Evolutionary conservation across 805 yeast species (phyloP).

Genomic region (Candida chilensis): DNA sequence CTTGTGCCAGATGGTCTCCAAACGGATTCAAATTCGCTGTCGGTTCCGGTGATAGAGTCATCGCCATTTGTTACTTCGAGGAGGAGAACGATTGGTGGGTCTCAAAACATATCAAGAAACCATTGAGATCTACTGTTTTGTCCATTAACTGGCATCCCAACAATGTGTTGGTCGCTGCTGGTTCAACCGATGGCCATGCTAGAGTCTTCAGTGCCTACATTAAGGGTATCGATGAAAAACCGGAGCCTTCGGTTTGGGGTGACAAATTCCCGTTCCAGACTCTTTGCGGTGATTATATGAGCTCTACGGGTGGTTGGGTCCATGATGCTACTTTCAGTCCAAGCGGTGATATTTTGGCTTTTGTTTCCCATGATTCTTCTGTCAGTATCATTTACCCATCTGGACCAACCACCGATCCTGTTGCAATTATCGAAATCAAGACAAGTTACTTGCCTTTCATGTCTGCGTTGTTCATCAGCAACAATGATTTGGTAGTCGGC

Average conservation of each 20-base stretch:
- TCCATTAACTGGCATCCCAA: slow-evolving; percentile 91
- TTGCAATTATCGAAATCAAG: slow-evolving; percentile 45
- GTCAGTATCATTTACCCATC: slow-evolving; percentile 72
- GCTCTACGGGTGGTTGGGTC: slow-evolving; percentile 77
- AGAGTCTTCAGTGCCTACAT: slow-evolving; percentile 84
- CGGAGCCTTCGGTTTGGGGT: slow-evolving; percentile 85
- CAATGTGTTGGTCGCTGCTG: slow-evolving; percentile 77
- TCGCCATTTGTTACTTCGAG: slow-evolving; percentile 95
- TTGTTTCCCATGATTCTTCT: slow-evolving; percentile 82
- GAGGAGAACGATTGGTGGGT: slow-evolving; percentile 99
- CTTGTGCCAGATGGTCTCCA: slow-evolving; percentile 92
- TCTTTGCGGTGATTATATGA: slow-evolving; percentile 68
- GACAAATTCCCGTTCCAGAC: slow-evolving; percentile 92
- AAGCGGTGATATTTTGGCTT: slow-evolving; percentile 68
- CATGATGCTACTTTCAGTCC: slow-evolving; percentile 87
- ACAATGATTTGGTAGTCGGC: slow-evolving; percentile 67
- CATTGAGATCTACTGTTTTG: slow-evolving; percentile 81
- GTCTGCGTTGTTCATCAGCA: slow-evolving; percentile 60
- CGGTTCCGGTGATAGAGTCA: slow-evolving; percentile 88
- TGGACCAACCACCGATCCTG: slow-evolving; percentile 52
- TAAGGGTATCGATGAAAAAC: slow-evolving; percentile 82
- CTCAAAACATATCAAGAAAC: slow-evolving; percentile 92
- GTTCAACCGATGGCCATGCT: slow-evolving; percentile 90
- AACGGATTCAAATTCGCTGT: slow-evolving; percentile 94
- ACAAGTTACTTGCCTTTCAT: slow-evolving; percentile 76